phyloP scores from a whole-genome alignment of 2,329 filamentous ascomycete genomes.

The Venturia asperata region DNA sequence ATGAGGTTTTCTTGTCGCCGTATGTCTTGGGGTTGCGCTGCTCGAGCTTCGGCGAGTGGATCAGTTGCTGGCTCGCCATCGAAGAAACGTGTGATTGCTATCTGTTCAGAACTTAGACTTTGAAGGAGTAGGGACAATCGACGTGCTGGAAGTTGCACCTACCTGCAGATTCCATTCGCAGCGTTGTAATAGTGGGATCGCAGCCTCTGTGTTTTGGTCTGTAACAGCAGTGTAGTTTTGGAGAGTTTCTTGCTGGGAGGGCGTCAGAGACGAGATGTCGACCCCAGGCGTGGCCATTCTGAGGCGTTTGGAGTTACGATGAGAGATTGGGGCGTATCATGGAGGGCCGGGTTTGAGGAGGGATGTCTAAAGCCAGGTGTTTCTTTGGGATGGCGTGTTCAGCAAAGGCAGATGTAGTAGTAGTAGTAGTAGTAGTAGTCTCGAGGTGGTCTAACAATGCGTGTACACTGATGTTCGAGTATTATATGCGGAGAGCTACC shows the following conservation, averaged over 20 bases:
- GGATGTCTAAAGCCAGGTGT: background rate
- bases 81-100: constrained; percentile 95
- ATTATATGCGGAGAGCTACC: background rate
- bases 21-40: constrained; percentile 53
- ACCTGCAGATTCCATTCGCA: constrained; percentile 90
- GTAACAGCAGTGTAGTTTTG: constrained; percentile 87
- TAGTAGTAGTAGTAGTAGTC: no score
- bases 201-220: constrained; percentile 68
- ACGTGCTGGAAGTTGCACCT: constrained; percentile 46
- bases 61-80: constrained; percentile 81
- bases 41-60: constrained; percentile 66
- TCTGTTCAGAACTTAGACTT: constrained; percentile 45
- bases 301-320: background rate
- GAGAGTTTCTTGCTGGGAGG: constrained; percentile 72
- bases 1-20: constrained; percentile 67
- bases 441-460: no score
- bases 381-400: background rate
- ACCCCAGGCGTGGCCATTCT: constrained; percentile 36
- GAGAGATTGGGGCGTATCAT: constrained; percentile 9
- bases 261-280: constrained; percentile 63
- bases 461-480: no score
- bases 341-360: background rate
- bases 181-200: constrained; percentile 69
- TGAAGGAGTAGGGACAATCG: background rate
- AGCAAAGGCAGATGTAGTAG: no score